Evolutionary conservation across 768 basidiomycete genomes (phyloP), one percentile per base, ranked within the genome.

Genomic region (Mycena maculata): DNA sequence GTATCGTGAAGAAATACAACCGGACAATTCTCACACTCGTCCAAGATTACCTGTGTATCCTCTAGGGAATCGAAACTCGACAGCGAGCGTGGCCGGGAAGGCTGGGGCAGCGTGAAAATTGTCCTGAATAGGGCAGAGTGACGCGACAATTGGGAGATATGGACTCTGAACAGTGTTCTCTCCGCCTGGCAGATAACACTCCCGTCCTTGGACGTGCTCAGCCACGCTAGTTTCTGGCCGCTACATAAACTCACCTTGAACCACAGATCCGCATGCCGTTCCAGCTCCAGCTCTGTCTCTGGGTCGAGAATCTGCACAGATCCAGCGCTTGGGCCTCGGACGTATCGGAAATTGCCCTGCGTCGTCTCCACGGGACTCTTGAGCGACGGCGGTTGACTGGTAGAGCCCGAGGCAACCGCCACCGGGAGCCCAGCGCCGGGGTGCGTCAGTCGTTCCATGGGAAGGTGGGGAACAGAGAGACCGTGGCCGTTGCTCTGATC

Each of bases 161-260:
- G 92, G 0, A 93, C 91, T 42, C 87, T 85, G 78, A 93, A 94
- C 23, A 92, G 79, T 8, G 83, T 88, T 65, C 82, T 76, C 68
- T 91, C 87, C 1, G 90, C 91, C 63, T 86, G 84, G 53, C 90
- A 88, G n/a, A 94, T 83, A 12, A 94, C 86, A 66, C 90, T 92
- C n/a, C 92, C 86, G 68, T 88, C 87, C 16, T 50, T n/a, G n/a
- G n/a, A n/a, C n/a, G n/a, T n/a, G n/a, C n/a, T n/a, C n/a, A n/a
- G n/a, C n/a, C n/a, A n/a, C n/a, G n/a, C n/a, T n/a, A n/a, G n/a
- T n/a, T n/a, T n/a, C n/a, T n/a, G n/a, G n/a, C n/a, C n/a, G n/a
- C n/a, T n/a, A n/a, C n/a, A n/a, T n/a, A n/a, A n/a, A n/a, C n/a
- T n/a, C n/a, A n/a, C n/a, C n/a, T n/a, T 31, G 74, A 92, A 90